phyloP scores from a whole-genome alignment of 768 basidiomycete species.

The Rhodotorula diobovata region DNA sequence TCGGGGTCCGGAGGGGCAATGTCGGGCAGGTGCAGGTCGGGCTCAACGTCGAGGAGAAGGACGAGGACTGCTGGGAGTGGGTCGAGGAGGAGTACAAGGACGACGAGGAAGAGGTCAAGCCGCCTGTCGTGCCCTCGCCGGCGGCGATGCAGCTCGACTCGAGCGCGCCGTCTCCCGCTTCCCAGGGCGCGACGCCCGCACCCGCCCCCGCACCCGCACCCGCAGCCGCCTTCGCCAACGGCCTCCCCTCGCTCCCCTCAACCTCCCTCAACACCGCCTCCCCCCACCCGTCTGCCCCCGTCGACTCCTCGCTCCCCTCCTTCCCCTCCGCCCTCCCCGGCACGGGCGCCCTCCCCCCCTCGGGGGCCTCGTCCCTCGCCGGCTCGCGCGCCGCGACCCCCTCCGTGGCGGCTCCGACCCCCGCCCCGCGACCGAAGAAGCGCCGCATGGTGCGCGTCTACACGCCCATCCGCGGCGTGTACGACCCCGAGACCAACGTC shows the following conservation, averaged over 20 bases:
- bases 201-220: neutral
- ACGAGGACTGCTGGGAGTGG: conserved; percentile 45
- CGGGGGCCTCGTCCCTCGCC: neutral
- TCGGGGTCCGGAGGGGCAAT: conserved; percentile 48
- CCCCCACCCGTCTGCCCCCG: neutral
- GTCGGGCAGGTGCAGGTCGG: conserved; percentile 37
- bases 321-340: neutral
- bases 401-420: neutral
- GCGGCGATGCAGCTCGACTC: conserved; percentile 4
- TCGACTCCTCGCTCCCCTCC: neutral
- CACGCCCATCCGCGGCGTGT: conserved; percentile 61
- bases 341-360: neutral
- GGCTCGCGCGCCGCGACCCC: neutral
- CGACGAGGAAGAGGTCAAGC: conserved; percentile 40
- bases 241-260: neutral
- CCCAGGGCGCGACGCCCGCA: too few relatives aligned
- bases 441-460: conserved; percentile 27
- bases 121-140: neutral
- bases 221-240: neutral
- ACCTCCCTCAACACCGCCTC: neutral
- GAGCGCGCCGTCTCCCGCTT: too few relatives aligned
- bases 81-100: conserved; percentile 43
- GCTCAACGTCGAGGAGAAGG: conserved; percentile 20
- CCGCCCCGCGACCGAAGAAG: conserved; percentile 20
- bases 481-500: conserved; percentile 74